These are phyloP conservation scores for Fusarium papillatum DNA, from an alignment of 2,329 filamentous ascomycete species.

Conservation along the genomic window DNA sequence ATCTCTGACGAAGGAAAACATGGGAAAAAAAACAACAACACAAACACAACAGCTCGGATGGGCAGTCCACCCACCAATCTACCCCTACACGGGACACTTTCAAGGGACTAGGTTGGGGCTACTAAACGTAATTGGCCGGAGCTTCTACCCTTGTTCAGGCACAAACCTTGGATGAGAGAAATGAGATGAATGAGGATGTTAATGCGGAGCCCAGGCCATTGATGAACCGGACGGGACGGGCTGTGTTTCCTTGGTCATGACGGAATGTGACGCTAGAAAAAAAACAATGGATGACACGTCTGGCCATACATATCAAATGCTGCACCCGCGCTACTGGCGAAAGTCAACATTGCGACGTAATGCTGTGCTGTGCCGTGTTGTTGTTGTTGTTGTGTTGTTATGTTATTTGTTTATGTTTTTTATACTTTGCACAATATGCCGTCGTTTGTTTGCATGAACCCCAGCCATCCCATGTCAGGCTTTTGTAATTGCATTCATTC, in stretches of 20 bases:
- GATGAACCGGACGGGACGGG: neutral
- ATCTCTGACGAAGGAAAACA: constrained; percentile 14
- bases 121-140: constrained; percentile 33
- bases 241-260: constrained; percentile 17
- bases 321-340: constrained; percentile 9
- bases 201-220: constrained; percentile 27
- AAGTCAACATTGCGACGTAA: constrained; percentile 27
- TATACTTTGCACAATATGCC: neutral
- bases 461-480: constrained; percentile 13
- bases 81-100: neutral
- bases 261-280: constrained; percentile 24
- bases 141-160: constrained; percentile 23
- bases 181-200: constrained; percentile 37
- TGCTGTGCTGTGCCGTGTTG: neutral
- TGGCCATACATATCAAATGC: constrained; percentile 2
- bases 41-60: constrained; percentile 1
- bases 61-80: constrained; percentile 1
- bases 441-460: constrained; percentile 27
- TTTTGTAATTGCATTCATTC: constrained; percentile 1
- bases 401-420: constrained; percentile 19
- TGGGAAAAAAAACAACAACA: neutral
- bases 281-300: constrained; percentile 2
- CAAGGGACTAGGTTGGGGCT: constrained; percentile 11
- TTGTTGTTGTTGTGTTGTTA: neutral
- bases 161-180: constrained; percentile 37